Evolutionary conservation across 1,284 basidiomycete species (phyloP), one percentile per base, ranked within the genome.

Genomic region (Ceratobasidium sp.): DNA sequence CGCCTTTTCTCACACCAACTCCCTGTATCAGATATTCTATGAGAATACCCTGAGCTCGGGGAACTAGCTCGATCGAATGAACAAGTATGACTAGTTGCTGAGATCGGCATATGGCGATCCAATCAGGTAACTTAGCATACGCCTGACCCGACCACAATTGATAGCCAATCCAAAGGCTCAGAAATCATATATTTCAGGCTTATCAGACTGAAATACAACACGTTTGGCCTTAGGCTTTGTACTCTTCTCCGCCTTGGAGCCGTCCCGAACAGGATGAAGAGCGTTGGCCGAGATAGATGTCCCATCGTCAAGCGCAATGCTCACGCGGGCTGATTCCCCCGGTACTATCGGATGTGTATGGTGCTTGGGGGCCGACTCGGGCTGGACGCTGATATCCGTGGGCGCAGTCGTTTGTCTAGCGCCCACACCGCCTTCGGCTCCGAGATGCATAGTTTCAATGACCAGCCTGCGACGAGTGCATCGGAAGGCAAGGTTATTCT

Each of bases 401-500:
- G 78, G 77, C 1, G 89, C 86, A 1, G 86, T 89, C 11, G 94
- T 96, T 76, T 93, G 86, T 75, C 96, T 86, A 82, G 98, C 97
- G 15, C 91, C 88, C 5, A 95, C 91, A 5, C 96, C 96, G 11
- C 96, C 97, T 81, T 98, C 96, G 3, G 96, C 87, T 80, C 97
- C 97, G 14, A 98, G 86, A 84, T 98, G 95, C 75, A 98, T 85
- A 27, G 96, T 98, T 84, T 99, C 97, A 78, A 99, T 89, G 29
- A 97, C 86, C 63, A 98, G 86, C 48, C 94, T 84, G 81, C 94
- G 96, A 76, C 97, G 87, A 80, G 92, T 97, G 79, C 96, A 93
- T 82, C 93, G 94, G 88, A 99, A 99, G 6, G 94, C 96, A 19
- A 99, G 87, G 79, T 99, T 98, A 83, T 99, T 98, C 82, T 98